Conservation (phyloP, 106 monocot species). For the Gastrodia elata region DNA sequence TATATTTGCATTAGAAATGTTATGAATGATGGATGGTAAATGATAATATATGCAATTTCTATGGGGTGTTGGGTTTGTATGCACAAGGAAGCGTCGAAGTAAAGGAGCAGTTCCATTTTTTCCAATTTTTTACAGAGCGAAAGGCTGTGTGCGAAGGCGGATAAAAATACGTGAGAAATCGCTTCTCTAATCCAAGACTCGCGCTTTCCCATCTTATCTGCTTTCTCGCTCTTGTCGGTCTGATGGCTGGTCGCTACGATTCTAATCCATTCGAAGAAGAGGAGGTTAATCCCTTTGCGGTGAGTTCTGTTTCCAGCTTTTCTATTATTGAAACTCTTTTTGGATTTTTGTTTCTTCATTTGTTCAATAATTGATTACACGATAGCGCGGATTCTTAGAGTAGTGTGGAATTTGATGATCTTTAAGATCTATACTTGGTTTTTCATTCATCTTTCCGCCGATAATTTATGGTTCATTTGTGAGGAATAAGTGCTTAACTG, state of each 20-base stretch:
- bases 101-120: not conserved
- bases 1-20: too few relatives aligned
- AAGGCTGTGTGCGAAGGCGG: not conserved
- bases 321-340: not conserved
- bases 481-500: not conserved
- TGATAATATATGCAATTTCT: not conserved
- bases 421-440: not conserved
- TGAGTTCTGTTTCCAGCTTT: constrained; percentile 10
- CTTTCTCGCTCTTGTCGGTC: not conserved
- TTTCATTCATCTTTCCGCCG: not conserved
- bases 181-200: not conserved
- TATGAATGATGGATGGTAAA: not conserved
- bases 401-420: not conserved
- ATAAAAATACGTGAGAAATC: not conserved
- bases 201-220: not conserved
- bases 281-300: constrained; percentile 69
- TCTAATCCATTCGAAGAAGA: constrained; percentile 68
- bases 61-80: not conserved
- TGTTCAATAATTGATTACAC: not conserved
- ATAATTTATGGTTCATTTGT: not conserved
- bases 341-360: not conserved
- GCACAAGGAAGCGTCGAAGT: not conserved
- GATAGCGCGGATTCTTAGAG: not conserved
- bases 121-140: not conserved
- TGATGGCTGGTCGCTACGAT: constrained; percentile 58